Conservation (phyloP, 2,329 filamentous ascomycete genomes). For the Cadophora sp. region DNA sequence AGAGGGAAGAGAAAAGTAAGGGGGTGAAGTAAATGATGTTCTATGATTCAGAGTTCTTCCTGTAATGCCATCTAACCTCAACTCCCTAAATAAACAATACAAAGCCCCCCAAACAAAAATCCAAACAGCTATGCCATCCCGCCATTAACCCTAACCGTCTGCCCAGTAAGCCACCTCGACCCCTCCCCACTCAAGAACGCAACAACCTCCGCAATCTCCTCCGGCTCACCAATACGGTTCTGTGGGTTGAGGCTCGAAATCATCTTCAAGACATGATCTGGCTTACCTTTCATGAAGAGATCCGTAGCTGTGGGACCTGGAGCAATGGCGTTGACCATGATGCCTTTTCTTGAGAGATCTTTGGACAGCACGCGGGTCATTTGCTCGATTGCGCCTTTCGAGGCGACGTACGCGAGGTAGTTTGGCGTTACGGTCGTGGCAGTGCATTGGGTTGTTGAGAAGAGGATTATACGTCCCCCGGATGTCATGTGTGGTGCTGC, state of each 20-base stretch:
- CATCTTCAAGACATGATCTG: conserved; percentile 50
- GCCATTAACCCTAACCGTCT: conserved; percentile 41
- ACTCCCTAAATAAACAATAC: background rate
- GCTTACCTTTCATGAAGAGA: conserved; percentile 53
- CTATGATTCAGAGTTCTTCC: no score
- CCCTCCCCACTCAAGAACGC: conserved; percentile 46
- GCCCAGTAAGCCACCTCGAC: conserved; percentile 39
- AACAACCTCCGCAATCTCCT: conserved; percentile 55
- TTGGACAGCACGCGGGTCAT: conserved; percentile 58
- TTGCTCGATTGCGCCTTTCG: conserved; percentile 62
- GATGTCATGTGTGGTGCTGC: conserved; percentile 57
- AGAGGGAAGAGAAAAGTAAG: no score
- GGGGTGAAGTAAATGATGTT: no score
- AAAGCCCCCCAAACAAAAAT: background rate
- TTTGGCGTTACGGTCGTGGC: conserved; percentile 49
- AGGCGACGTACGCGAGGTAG: conserved; percentile 55
- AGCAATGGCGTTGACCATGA: conserved; percentile 58
- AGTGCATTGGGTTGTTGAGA: conserved; percentile 53
- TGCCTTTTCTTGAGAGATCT: conserved; percentile 55
- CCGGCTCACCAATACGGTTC: conserved; percentile 53
- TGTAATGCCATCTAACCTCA: background rate
- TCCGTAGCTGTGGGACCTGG: conserved; percentile 60
- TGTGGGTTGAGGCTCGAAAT: conserved; percentile 51
- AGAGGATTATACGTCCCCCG: conserved; percentile 58
- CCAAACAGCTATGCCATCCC: conserved; percentile 36